phyloP scores from a whole-genome alignment of 371 early-diverging fungal genomes.

The Mortierella sp. region DNA sequence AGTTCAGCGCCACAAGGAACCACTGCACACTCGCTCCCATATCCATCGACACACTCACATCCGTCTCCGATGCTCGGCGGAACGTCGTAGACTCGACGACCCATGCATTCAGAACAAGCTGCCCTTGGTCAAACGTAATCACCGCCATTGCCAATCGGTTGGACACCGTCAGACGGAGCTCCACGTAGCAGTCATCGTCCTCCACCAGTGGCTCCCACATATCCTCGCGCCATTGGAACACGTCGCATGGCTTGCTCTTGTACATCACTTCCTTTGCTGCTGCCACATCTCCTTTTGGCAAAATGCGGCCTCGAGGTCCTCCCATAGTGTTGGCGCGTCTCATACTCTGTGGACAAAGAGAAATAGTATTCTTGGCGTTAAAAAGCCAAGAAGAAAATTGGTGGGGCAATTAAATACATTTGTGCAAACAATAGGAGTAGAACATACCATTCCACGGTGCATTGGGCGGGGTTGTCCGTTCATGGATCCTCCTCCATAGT shows the following conservation, averaged over 20 bases:
- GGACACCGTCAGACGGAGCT: slow-evolving; percentile 51
- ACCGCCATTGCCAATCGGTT: slow-evolving; percentile 56
- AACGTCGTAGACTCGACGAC: slow-evolving; percentile 54
- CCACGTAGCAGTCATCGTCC: slow-evolving; percentile 46
- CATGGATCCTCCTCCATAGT: slow-evolving; percentile 11
- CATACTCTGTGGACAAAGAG: slow-evolving; percentile 37
- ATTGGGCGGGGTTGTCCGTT: slow-evolving; percentile 28
- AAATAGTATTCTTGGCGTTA: too few species aligned
- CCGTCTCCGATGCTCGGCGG: slow-evolving; percentile 52
- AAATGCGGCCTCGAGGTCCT: slow-evolving; percentile 24
- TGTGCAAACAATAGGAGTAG: not conserved
- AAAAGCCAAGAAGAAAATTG: not conserved
- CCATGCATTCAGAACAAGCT: slow-evolving; percentile 58
- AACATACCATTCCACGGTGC: slow-evolving; percentile 35
- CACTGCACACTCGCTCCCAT: slow-evolving; percentile 55
- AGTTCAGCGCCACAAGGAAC: slow-evolving; percentile 52
- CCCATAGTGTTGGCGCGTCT: slow-evolving; percentile 39
- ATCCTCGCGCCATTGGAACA: slow-evolving; percentile 57
- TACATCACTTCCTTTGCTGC: slow-evolving; percentile 45
- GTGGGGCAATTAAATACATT: not conserved
- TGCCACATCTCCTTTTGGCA: slow-evolving; percentile 28
- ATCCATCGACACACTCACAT: slow-evolving; percentile 55
- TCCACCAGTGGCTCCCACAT: slow-evolving; percentile 55
- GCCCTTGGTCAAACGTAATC: slow-evolving; percentile 35
- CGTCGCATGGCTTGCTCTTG: slow-evolving; percentile 55